Percentiles rank a stretch among this genome's conserved stretches.
Conservation (phyloP, 129 eudicot genomes). For the Centrapalus pauciflorus region DNA sequence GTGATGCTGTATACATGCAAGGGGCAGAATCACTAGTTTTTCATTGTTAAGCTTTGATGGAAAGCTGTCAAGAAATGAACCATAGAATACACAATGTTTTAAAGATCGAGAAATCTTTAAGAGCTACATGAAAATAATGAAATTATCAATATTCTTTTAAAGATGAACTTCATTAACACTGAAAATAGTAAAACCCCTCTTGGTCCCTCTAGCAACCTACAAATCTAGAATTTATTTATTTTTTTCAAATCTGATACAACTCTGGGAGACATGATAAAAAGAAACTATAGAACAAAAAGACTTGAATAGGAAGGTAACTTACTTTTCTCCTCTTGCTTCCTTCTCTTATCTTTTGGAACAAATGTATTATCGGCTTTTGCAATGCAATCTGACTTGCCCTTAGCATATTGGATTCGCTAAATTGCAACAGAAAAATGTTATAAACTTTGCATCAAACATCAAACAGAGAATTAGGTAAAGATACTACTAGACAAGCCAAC, state of each 20-base stretch:
- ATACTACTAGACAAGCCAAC: neutral
- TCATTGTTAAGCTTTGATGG: neutral
- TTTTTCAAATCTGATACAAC: neutral
- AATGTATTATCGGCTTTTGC: constrained; percentile 73
- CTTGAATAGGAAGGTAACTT: constrained; percentile 17
- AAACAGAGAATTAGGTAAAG: neutral
- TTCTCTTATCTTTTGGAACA: constrained; percentile 53
- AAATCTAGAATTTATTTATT: too few relatives aligned
- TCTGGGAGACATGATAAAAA: neutral
- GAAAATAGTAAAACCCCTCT: too few relatives aligned
- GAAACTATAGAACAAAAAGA: neutral
- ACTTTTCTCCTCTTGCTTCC: constrained; percentile 78
- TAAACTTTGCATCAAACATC: neutral
- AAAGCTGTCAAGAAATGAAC: neutral
- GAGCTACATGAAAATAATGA: too few relatives aligned
- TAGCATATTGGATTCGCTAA: constrained; percentile 71
- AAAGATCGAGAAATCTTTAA: too few relatives aligned
- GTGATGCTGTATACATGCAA: too few relatives aligned
- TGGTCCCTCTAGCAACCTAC: too few relatives aligned
- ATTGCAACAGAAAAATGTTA: constrained; percentile 7
- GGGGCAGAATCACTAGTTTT: neutral
- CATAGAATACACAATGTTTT: neutral
- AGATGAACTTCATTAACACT: neutral
- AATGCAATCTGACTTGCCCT: constrained; percentile 60
- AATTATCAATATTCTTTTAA: neutral